Percentiles rank a stretch among this genome's conserved stretches.
These are phyloP conservation scores for Gamsiella multidivaricata DNA, from an alignment of 192 early-diverging fungal species.

Conservation along the genomic window DNA sequence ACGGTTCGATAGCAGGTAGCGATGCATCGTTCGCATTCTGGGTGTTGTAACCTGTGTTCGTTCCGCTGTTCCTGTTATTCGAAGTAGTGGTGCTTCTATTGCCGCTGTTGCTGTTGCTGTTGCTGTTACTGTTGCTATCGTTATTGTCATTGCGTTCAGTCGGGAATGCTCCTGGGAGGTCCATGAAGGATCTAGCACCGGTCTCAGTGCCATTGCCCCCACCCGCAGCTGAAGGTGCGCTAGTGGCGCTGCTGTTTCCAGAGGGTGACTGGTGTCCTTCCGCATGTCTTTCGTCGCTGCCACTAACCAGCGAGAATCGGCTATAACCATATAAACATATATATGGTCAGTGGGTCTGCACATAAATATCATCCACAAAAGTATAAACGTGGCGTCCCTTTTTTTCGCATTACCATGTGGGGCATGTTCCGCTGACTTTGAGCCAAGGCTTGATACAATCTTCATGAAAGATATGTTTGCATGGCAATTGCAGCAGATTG, in stretches of 20 bases:
- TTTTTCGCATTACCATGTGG: conserved; percentile 73
- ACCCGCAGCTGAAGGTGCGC: no score
- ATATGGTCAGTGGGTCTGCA: background rate
- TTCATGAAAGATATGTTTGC: conserved; percentile 90
- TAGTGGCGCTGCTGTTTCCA: background rate
- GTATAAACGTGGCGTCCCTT: background rate
- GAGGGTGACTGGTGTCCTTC: background rate
- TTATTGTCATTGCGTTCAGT: background rate
- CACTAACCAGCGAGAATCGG: conserved; percentile 27
- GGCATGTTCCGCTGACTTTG: conserved; percentile 93
- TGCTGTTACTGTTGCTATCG: background rate
- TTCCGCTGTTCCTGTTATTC: no score
- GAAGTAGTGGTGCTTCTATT: no score
- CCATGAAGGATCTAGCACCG: no score
- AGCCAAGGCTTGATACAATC: conserved; percentile 94
- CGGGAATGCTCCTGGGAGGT: conserved; percentile 22
- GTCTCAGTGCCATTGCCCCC: no score
- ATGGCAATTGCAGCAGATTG: conserved; percentile 76
- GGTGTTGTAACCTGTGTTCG: no score
- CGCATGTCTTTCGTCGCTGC: conserved; percentile 2
- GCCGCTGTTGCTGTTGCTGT: background rate
- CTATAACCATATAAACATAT: conserved; percentile 1
- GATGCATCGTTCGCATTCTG: no score
- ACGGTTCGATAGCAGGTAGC: no score
- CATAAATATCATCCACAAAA: no score